Percentiles rank a stretch among this genome's conserved stretches.
phyloP scores from a whole-genome alignment of 202 grass and related monocot genomes.

The Panicum virgatum region DNA sequence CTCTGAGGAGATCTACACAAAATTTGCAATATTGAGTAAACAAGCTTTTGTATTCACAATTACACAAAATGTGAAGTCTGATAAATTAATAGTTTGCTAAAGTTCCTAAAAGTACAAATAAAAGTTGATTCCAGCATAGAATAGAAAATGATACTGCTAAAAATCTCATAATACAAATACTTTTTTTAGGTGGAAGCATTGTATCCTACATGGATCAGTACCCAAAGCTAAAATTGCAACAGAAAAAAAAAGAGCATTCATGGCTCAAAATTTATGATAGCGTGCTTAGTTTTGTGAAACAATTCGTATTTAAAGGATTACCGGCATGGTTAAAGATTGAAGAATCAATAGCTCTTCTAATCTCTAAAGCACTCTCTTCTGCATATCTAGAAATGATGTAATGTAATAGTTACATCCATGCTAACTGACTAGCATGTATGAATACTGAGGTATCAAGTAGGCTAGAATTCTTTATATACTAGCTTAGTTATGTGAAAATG shows the following conservation, averaged over 20 bases:
- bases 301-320: background rate
- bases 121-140: slow-evolving; percentile 17
- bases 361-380: background rate
- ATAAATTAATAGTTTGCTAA: slow-evolving; percentile 9
- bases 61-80: background rate
- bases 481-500: background rate
- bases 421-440: background rate
- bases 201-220: background rate
- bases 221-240: background rate
- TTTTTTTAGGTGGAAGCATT: background rate
- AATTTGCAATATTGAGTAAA: slow-evolving; percentile 34
- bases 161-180: background rate
- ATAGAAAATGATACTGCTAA: background rate
- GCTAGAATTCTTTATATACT: background rate
- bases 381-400: background rate
- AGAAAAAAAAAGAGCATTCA: background rate
- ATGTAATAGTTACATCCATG: background rate
- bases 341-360: background rate
- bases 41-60: background rate
- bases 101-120: background rate
- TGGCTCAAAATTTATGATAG: background rate
- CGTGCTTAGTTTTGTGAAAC: slow-evolving; percentile 18
- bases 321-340: background rate
- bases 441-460: background rate
- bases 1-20: slow-evolving; percentile 41